These are phyloP conservation scores for Lenwebbia sp. DNA, from an alignment of 345 rosid genomes.

Conservation along the genomic window DNA sequence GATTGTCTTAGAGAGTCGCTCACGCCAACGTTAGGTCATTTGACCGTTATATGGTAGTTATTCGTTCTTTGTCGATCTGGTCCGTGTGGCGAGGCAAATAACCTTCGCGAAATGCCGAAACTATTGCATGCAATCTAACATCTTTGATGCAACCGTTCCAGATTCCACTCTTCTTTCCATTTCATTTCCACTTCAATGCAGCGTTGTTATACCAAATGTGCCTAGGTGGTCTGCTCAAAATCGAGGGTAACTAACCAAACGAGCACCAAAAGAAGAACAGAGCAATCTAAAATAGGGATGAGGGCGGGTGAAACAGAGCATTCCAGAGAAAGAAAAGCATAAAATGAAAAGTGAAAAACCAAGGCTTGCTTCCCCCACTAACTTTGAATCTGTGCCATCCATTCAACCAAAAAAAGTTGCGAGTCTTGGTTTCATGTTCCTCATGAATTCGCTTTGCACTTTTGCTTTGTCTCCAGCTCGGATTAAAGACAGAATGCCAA, in stretches of 20 bases:
- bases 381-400: background rate
- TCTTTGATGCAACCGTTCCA: background rate
- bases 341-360: background rate
- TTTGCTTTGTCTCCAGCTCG: background rate
- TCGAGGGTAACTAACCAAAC: background rate
- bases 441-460: background rate
- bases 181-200: background rate
- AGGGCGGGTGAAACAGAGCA: background rate
- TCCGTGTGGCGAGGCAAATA: background rate
- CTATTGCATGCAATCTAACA: background rate
- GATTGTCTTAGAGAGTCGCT: background rate
- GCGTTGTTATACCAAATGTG: background rate
- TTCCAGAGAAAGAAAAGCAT: background rate
- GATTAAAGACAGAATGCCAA: background rate
- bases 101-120: background rate
- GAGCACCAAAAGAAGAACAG: background rate
- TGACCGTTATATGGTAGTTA: background rate
- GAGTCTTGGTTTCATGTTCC: background rate
- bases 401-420: background rate
- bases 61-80: background rate
- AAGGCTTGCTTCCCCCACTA: background rate
- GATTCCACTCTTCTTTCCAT: background rate
- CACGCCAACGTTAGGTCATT: background rate
- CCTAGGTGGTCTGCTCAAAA: background rate
- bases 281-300: background rate